phyloP scores from a whole-genome alignment of 2,329 filamentous ascomycete species.

The Onygenales sp. region DNA sequence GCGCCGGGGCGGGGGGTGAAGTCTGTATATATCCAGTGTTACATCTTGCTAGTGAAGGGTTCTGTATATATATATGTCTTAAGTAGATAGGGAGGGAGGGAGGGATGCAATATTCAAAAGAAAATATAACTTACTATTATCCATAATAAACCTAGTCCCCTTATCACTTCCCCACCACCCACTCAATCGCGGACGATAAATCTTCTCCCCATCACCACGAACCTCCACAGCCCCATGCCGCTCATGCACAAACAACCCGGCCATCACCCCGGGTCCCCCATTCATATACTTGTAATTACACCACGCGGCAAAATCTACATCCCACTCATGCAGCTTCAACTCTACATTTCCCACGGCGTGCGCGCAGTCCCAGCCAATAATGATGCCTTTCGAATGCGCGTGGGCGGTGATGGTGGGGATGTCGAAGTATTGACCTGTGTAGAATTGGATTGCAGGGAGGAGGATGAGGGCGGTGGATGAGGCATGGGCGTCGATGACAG shows the following conservation, averaged over 20 bases:
- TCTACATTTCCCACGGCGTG: conserved; percentile 80
- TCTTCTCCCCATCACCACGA: conserved; percentile 10
- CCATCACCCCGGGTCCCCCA: conserved; percentile 71
- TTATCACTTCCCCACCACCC: conserved; percentile 89
- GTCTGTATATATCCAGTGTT: conserved; percentile 20
- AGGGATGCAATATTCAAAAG: background rate
- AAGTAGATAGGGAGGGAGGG: background rate
- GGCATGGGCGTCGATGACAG: conserved; percentile 65
- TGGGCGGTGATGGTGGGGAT: conserved; percentile 69
- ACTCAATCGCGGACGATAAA: conserved; percentile 57
- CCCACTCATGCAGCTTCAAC: conserved; percentile 72
- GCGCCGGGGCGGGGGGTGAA: conserved; percentile 73
- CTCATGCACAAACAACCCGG: conserved; percentile 71
- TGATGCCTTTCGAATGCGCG: conserved; percentile 60
- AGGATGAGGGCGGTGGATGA: conserved; percentile 65
- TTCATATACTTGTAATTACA: conserved; percentile 95
- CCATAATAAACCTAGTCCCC: conserved; percentile 69
- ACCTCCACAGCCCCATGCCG: conserved; percentile 47
- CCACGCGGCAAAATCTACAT: conserved; percentile 86
- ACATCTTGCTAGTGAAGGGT: background rate
- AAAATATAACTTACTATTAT: conserved; percentile 42
- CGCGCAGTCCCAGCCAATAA: conserved; percentile 80
- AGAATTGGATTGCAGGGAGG: conserved; percentile 83
- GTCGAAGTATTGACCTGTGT: conserved; percentile 81
- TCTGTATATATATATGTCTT: too few relatives aligned